phyloP scores from a whole-genome alignment of 352 stramenopile species.

The Pythium aphanidermatum region DNA sequence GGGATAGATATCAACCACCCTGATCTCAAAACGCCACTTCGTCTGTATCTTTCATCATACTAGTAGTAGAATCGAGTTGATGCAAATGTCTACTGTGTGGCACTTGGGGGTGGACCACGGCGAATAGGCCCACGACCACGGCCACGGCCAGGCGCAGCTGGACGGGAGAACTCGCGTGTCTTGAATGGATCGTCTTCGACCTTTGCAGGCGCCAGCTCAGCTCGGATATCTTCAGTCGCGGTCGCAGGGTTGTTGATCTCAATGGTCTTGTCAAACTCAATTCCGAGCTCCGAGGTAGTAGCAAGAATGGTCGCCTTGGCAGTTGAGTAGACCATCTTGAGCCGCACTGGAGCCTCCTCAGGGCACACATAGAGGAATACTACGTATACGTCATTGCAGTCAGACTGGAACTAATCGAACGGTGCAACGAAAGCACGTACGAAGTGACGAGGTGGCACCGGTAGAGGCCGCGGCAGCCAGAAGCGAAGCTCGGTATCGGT shows the following conservation, averaged over 20 bases:
- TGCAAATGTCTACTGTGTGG: not conserved
- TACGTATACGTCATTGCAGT: too few species aligned
- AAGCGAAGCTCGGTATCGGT: conserved; percentile 49
- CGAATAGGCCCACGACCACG: conserved; percentile 43
- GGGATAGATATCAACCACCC: too few species aligned
- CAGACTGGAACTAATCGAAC: too few species aligned
- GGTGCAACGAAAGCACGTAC: conserved; percentile 11
- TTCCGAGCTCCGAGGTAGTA: conserved; percentile 48
- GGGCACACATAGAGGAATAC: conserved; percentile 90
- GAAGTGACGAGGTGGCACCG: conserved; percentile 14
- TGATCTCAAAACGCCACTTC: too few species aligned
- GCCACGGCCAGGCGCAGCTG: conserved; percentile 56
- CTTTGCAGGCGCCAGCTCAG: conserved; percentile 44
- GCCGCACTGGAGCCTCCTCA: conserved; percentile 74
- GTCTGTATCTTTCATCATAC: too few species aligned
- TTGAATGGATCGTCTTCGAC: conserved; percentile 56
- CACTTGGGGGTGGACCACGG: conserved; percentile 19
- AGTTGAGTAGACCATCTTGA: conserved; percentile 91
- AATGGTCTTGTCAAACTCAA: conserved; percentile 74
- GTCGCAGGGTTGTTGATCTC: conserved; percentile 64
- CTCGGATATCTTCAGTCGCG: conserved; percentile 59
- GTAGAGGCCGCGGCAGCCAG: conserved; percentile 21
- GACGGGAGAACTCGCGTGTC: conserved; percentile 67
- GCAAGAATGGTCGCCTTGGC: conserved; percentile 82
- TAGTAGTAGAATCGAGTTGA: too few species aligned